A percentile compares a stretch with the other conserved stretches of the same genome.
phyloP scores from a whole-genome alignment of 164 flowering plant genomes.

The Tinospora cordifolia region DNA sequence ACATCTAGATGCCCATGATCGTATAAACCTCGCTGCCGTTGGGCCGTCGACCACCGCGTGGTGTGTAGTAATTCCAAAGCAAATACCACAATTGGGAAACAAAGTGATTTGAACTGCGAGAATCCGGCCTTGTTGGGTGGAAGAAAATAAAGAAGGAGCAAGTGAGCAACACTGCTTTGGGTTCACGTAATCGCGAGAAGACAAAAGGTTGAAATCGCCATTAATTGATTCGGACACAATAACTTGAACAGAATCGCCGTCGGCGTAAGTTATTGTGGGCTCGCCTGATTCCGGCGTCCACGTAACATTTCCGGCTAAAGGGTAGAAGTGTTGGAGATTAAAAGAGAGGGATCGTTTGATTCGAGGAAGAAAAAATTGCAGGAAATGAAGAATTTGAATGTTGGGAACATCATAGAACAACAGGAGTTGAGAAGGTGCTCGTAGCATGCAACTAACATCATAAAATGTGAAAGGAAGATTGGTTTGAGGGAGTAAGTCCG shows the following conservation, averaged over 20 bases:
- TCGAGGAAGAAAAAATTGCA: conserved; percentile 18
- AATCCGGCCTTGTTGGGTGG: conserved; percentile 7
- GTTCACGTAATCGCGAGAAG: conserved; percentile 10
- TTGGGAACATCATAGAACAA: conserved; percentile 25
- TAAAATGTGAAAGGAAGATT: conserved; percentile 23
- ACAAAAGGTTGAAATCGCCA: conserved; percentile 21
- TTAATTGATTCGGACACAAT: conserved; percentile 25
- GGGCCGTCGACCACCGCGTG: conserved; percentile 34
- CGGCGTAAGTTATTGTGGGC: conserved; percentile 22
- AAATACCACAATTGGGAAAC: conserved; percentile 22
- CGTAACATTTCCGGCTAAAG: conserved; percentile 30
- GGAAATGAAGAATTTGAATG: conserved; percentile 20
- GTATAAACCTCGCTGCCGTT: conserved; percentile 22
- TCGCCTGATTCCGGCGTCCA: conserved; percentile 18
- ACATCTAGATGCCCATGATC: conserved; percentile 35
- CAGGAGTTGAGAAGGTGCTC: conserved; percentile 17
- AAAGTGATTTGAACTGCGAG: conserved; percentile 34
- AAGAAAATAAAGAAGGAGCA: conserved; percentile 23
- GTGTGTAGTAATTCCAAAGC: conserved; percentile 24
- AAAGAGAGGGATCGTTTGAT: conserved; percentile 36
- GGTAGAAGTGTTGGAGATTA: conserved; percentile 16
- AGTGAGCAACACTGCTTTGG: conserved; percentile 17
- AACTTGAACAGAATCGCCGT: conserved; percentile 28
- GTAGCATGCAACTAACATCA: conserved; percentile 17
- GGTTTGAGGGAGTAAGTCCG: conserved; percentile 2